These are phyloP conservation scores for Fusarium haematococcum DNA, from an alignment of 2,329 filamentous ascomycete species.

Conservation along the genomic window DNA sequence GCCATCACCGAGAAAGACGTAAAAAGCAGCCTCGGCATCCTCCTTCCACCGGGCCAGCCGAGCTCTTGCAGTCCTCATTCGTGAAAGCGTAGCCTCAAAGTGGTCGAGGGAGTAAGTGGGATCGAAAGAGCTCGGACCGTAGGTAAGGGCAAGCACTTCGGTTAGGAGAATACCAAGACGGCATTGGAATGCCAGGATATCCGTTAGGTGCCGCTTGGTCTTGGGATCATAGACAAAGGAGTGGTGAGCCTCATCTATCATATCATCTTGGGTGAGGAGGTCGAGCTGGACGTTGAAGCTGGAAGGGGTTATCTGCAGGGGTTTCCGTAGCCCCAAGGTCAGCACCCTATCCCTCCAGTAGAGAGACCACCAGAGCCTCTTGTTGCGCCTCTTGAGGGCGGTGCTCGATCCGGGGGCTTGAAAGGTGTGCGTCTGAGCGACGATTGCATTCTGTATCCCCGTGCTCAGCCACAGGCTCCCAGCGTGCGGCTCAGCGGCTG, in stretches of 20 bases:
- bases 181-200: conserved; percentile 4
- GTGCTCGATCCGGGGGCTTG: conserved; percentile 2
- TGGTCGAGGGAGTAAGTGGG: conserved; percentile 9
- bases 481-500: conserved; percentile 26
- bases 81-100: background rate
- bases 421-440: conserved; percentile 26
- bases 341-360: conserved; percentile 12
- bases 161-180: conserved; percentile 1
- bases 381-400: conserved; percentile 3
- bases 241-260: background rate
- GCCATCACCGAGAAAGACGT: background rate
- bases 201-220: background rate
- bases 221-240: conserved; percentile 6
- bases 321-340: conserved; percentile 5
- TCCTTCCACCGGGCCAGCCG: background rate
- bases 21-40: background rate
- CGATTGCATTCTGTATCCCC: conserved; percentile 28
- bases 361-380: conserved; percentile 28
- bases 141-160: conserved; percentile 1
- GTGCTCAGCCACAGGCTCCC: conserved; percentile 33
- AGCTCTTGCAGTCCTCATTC: conserved; percentile 1
- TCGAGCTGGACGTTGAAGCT: conserved; percentile 8
- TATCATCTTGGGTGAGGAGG: background rate
- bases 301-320: conserved; percentile 7
- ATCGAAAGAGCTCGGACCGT: background rate